Percentiles rank a stretch among this genome's conserved stretches.
These are phyloP conservation scores for Cruciata laevipes DNA, from an alignment of 257 asterid genomes.

Conservation along the genomic window DNA sequence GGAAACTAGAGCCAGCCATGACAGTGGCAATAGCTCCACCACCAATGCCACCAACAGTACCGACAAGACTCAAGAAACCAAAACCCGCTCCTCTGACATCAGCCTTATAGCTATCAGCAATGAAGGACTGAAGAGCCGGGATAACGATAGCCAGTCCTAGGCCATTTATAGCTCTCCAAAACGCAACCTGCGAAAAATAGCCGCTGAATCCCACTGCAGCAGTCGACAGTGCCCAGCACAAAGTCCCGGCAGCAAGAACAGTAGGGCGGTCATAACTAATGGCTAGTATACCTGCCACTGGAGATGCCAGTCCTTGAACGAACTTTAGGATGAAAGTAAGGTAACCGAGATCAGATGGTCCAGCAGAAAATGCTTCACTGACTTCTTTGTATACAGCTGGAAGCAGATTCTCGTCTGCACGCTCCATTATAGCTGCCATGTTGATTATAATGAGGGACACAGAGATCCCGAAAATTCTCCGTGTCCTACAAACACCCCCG, in stretches of 20 bases:
- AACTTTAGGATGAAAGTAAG: conserved; percentile 83
- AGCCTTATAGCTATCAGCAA: conserved; percentile 88
- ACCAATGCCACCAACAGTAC: conserved; percentile 90
- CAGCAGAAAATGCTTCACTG: conserved; percentile 86
- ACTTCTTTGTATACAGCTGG: conserved; percentile 98
- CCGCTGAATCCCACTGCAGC: conserved; percentile 91
- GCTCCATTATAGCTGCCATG: conserved; percentile 98
- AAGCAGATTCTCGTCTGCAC: conserved; percentile 98
- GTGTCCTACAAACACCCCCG: conserved; percentile 34
- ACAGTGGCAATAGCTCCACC: conserved; percentile 97
- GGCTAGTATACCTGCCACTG: conserved; percentile 80
- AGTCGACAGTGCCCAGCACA: conserved; percentile 93
- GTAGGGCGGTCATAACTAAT: conserved; percentile 85
- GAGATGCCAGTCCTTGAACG: conserved; percentile 87
- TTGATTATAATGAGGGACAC: conserved; percentile 78
- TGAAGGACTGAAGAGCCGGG: conserved; percentile 90
- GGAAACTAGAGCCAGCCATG: conserved; percentile 73
- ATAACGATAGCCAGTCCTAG: conserved; percentile 91
- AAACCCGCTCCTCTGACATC: conserved; percentile 84
- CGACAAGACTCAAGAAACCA: conserved; percentile 78
- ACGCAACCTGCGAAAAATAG: conserved; percentile 69
- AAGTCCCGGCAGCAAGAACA: conserved; percentile 80
- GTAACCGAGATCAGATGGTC: conserved; percentile 96
- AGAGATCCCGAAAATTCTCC: conserved; percentile 68
- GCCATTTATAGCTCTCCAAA: conserved; percentile 91